phyloP scores from a whole-genome alignment of 371 early-diverging fungal species.

The Actinomortierella ambigua region DNA sequence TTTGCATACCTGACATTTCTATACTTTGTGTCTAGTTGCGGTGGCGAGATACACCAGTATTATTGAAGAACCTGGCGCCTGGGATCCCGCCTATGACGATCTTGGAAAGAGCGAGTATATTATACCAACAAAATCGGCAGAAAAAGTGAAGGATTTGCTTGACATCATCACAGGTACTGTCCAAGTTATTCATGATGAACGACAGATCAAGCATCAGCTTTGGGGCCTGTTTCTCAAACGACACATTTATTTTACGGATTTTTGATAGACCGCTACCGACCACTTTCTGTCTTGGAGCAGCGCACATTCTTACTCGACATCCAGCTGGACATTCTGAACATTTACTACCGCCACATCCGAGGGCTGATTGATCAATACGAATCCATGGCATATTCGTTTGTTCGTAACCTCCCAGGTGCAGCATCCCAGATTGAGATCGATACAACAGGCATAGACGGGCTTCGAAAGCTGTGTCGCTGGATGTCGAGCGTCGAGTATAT shows the following conservation, averaged over 20 bases:
- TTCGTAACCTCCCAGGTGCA: slow-evolving; percentile 35
- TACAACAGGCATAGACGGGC: slow-evolving; percentile 30
- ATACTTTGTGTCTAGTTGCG: slow-evolving; percentile 51
- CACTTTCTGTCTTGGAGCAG: slow-evolving; percentile 33
- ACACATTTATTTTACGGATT: not conserved
- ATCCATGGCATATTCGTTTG: slow-evolving; percentile 38
- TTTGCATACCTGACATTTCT: not conserved
- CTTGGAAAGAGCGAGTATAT: slow-evolving; percentile 49
- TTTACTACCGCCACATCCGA: slow-evolving; percentile 32
- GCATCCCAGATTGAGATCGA: slow-evolving; percentile 26
- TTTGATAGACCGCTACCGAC: slow-evolving; percentile 33
- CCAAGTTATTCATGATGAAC: not conserved
- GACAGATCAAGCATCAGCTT: slow-evolving; percentile 9
- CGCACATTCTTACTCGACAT: slow-evolving; percentile 37
- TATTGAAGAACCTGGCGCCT: slow-evolving; percentile 61
- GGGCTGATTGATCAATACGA: slow-evolving; percentile 38
- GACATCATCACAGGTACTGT: slow-evolving; percentile 68
- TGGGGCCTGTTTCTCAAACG: slow-evolving; percentile 2
- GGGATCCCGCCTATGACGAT: slow-evolving; percentile 59
- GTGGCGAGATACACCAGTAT: slow-evolving; percentile 65
- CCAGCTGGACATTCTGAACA: slow-evolving; percentile 31
- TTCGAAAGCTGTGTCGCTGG: slow-evolving; percentile 39
- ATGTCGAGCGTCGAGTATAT: slow-evolving; percentile 49
- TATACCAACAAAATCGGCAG: slow-evolving; percentile 62
- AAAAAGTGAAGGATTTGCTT: slow-evolving; percentile 58